Evolutionary conservation across 257 asterid genomes (phyloP).

Genomic region (Solanum virginianum): DNA sequence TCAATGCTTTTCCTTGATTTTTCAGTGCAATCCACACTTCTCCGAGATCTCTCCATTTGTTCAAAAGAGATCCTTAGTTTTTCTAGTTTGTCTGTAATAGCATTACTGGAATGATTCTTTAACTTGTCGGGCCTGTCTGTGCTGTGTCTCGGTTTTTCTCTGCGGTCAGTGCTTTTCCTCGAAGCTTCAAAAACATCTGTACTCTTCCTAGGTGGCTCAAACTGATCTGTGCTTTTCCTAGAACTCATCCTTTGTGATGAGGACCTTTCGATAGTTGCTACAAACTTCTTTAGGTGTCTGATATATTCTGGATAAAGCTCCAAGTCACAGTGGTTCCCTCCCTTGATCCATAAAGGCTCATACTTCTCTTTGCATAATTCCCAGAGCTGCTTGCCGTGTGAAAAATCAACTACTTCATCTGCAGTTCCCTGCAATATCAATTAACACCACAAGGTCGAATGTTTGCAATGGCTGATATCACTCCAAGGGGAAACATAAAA

Average conservation of each 20-base stretch:
- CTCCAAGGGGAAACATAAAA: neutral
- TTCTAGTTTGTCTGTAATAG: slow-evolving; percentile 31
- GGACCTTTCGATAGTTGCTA: slow-evolving; percentile 58
- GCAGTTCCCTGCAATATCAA: slow-evolving; percentile 56
- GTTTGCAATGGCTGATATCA: neutral
- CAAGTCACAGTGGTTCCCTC: slow-evolving; percentile 76
- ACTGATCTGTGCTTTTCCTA: slow-evolving; percentile 57
- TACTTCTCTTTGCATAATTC: slow-evolving; percentile 74
- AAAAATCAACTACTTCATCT: slow-evolving; percentile 79
- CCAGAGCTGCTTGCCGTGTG: slow-evolving; percentile 88
- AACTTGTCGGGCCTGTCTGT: slow-evolving; percentile 56
- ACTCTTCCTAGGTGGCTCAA: slow-evolving; percentile 67
- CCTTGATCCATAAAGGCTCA: slow-evolving; percentile 86
- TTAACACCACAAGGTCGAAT: neutral
- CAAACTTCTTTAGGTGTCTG: slow-evolving; percentile 62
- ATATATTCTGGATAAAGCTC: slow-evolving; percentile 80
- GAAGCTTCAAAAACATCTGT: slow-evolving; percentile 59
- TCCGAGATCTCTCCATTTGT: slow-evolving; percentile 74
- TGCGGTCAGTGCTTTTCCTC: slow-evolving; percentile 75
- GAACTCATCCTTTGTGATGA: slow-evolving; percentile 61
- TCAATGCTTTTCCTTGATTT: slow-evolving; percentile 67
- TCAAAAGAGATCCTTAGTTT: slow-evolving; percentile 51
- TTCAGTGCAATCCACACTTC: slow-evolving; percentile 73
- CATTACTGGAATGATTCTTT: slow-evolving; percentile 37
- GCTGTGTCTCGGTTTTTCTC: slow-evolving; percentile 78